Base-by-base conservation (phyloP, 495 filamentous ascomycete genomes). In the Aspergillus ostianus region DNA sequence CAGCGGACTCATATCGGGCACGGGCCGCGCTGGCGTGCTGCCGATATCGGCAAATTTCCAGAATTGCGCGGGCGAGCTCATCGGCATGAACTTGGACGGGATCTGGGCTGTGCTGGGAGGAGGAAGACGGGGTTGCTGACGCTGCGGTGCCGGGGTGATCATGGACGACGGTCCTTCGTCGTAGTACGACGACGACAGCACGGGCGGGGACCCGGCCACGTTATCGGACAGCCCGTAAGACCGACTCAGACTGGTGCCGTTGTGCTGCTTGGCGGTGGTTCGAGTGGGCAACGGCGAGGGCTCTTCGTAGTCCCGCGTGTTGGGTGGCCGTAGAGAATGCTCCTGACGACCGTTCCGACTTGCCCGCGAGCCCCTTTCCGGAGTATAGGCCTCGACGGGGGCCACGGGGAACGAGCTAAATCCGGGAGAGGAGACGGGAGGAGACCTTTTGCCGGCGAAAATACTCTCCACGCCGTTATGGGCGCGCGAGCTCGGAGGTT, bases 11-110 rank as follows among this genome's bases (percentile, higher is more conserved):
- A 84, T 77, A 47, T 89, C 85, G 10, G 80, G 73, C 30, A 80
- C 76, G 1, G 84, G 80, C 58, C 84, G 83, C 3, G 89, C 85
- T 44, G 93, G 92, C 1, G 92, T 97, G 73, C 85, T 92, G 12
- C 87, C 85, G 82, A 77, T 75, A 60, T 77, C 71, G 32, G 75
- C 85, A 67, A 89, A 94, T 67, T 91, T 95, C 93, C 93, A 98
- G 76, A 97, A 98, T 19, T 93, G 92, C n/a, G 95, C 94, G 0
- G 94, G 94, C 20, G 90, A 95, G 69, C 89, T 93, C 68, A 93
- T 92, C 18, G 92, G 90, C 85, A 97, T 92, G 74, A 93, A 94
- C 69, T 93, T 91, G 65, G 91, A 96, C 3, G 95, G 95, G 47
- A 93, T 82, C 65, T 94, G 91, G 6, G 88, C 85, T 0, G 94